Percentiles rank a stretch among this genome's conserved stretches.
Conservation (phyloP, 2,329 filamentous ascomycete species). For the Lomentospora prolificans region DNA sequence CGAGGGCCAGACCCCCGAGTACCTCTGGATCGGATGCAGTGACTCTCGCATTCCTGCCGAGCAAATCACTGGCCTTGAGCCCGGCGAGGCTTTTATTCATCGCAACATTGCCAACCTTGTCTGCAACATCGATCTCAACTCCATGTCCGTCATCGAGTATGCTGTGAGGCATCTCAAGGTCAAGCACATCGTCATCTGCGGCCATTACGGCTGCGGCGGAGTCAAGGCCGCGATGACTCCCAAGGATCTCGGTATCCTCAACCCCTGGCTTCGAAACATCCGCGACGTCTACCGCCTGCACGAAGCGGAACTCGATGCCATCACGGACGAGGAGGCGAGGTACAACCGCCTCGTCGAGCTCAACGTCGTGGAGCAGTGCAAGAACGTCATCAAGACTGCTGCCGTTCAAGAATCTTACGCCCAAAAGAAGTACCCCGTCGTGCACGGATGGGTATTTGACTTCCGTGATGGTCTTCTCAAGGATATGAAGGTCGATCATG, state of each 20-base stretch:
- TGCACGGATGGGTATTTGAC: conserved; percentile 67
- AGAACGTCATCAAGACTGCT: conserved; percentile 70
- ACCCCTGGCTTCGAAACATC: conserved; percentile 67
- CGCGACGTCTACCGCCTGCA: conserved; percentile 64
- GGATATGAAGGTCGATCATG: conserved; percentile 54
- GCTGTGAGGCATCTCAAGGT: conserved; percentile 72
- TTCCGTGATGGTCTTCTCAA: conserved; percentile 58
- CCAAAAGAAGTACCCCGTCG: conserved; percentile 54
- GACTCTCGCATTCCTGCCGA: conserved; percentile 90
- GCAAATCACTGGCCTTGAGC: conserved; percentile 69
- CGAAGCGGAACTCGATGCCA: conserved; percentile 58
- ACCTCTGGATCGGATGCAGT: conserved; percentile 84
- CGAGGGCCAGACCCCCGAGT: conserved; percentile 58
- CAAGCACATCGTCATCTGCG: conserved; percentile 72
- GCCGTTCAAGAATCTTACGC: conserved; percentile 64
- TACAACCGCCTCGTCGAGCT: conserved; percentile 69
- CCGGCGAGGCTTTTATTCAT: conserved; percentile 90
- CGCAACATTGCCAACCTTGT: conserved; percentile 92
- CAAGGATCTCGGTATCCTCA: conserved; percentile 59
- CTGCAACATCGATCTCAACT: conserved; percentile 68
- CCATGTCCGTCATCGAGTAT: conserved; percentile 76
- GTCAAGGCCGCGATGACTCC: conserved; percentile 67
- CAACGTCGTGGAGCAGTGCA: conserved; percentile 70
- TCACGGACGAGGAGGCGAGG: conserved; percentile 47
- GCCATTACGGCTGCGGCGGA: conserved; percentile 69